Base-by-base conservation (phyloP, 768 basidiomycete genomes). In the Suillus hirtellus region DNA sequence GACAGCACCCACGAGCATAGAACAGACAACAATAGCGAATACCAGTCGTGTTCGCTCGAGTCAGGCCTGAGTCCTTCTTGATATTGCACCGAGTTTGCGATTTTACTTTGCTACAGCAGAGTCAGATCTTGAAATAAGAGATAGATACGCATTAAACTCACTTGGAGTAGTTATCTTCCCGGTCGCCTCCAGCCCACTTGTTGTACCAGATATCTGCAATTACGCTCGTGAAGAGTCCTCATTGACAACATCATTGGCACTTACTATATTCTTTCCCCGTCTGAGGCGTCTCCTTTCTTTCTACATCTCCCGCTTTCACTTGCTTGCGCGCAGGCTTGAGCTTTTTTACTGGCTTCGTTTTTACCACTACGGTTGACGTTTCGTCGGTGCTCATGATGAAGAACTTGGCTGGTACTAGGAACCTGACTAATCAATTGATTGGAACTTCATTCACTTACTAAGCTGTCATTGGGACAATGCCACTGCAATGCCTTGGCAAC, bases 161-260 rank as follows among this genome's bases (percentile, higher is more conserved):
- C 95, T 95, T 96, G 42, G 95, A 96, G 73, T 98, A 95, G 63
- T 86, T 90, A 73, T 99, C 96, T 75, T 98, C 97, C 37, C 94
- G 86, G 74, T 99, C 97, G 62, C 96, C 97, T 60, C 97, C 97
- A n/a, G 97, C 97, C 96, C 96, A 99, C 79, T 97, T 96, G 77
- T 98, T 95, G 75, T 96, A 99, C 96, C 97, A 99, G 59, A 96
- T 92, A 77, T 99, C 92, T 92, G 64, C 49, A 67, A 67, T 66
- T 40, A 60, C 68, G 58, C 37, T 5, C 19, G 27, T 53, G 68
- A 40, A 71, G 65, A 43, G 9, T 53, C 59, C 9, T 24, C 9
- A 14, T 10, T 17, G 38, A n/a, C 52, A 53, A 60, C 43, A 35
- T 31, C 37, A 10, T 35, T 62, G 42, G 24, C 60, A 86, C 90